Conservation (phyloP, 73 alveolate genomes). For the Durusdinium trenchii region DNA sequence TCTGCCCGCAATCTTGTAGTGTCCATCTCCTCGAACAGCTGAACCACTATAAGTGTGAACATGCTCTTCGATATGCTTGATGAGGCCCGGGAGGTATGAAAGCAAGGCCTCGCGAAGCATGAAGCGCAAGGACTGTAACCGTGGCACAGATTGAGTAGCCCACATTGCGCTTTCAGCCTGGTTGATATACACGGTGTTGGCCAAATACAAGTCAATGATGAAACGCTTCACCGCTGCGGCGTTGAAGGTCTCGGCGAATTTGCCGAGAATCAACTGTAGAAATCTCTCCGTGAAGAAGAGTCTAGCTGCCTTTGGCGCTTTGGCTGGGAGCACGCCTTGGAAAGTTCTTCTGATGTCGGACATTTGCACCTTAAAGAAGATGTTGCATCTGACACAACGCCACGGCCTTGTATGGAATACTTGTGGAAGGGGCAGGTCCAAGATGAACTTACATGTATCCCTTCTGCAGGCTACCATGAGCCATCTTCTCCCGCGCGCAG, state of each 20-base stretch:
- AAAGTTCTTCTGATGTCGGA: background rate
- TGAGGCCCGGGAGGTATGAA: background rate
- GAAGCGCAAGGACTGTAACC: background rate
- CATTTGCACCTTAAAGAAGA: background rate
- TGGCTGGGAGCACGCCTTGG: background rate
- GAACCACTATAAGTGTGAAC: background rate
- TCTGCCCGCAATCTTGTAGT: background rate
- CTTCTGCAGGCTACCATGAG: background rate
- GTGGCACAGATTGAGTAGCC: background rate
- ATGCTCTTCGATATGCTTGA: background rate
- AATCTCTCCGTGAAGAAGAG: background rate
- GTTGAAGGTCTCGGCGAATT: background rate
- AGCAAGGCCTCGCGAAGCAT: background rate
- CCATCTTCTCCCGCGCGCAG: background rate
- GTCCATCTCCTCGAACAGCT: slow-evolving; percentile 13
- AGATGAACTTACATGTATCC: background rate
- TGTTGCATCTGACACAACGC: background rate
- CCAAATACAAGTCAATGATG: background rate
- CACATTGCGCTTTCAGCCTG: background rate
- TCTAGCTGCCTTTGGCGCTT: background rate
- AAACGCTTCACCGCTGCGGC: background rate
- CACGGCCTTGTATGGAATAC: background rate
- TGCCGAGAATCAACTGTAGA: background rate
- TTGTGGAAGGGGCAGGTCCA: background rate
- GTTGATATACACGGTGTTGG: background rate